Conservation (phyloP, 2,329 filamentous ascomycete genomes). For the Bipolaris victoriae region DNA sequence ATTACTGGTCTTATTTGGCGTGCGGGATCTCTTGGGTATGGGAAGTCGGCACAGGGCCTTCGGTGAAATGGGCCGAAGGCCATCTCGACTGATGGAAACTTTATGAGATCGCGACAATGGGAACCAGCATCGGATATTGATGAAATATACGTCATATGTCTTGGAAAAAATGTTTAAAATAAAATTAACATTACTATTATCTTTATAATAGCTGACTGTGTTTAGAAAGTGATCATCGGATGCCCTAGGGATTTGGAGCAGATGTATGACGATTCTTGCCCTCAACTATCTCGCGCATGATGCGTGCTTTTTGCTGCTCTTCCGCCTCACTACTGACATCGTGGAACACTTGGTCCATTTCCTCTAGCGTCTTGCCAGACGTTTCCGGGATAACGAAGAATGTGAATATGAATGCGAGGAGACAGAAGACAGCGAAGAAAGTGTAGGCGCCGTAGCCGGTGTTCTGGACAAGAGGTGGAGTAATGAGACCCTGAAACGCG, state of each 20-base stretch:
- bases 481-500: constrained; percentile 62
- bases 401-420: constrained; percentile 43
- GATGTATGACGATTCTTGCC: constrained; percentile 14
- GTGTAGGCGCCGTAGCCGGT: constrained; percentile 56
- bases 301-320: constrained; percentile 39
- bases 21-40: no score
- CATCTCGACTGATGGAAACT: no score
- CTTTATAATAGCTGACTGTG: neutral
- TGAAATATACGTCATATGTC: neutral
- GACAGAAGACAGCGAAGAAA: constrained; percentile 49
- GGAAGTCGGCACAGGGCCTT: no score
- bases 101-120: neutral
- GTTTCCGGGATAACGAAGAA: constrained; percentile 47
- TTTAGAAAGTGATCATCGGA: neutral
- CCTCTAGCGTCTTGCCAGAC: constrained; percentile 42
- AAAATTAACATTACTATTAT: neutral
- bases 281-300: constrained; percentile 40
- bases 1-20: no score
- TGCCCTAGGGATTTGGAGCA: neutral
- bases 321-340: constrained; percentile 46
- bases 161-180: neutral
- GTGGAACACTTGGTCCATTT: constrained; percentile 49
- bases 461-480: constrained; percentile 66
- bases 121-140: neutral
- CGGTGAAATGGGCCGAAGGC: no score